phyloP scores from a whole-genome alignment of 768 basidiomycete genomes.

The Rhodocollybia butyracea region DNA sequence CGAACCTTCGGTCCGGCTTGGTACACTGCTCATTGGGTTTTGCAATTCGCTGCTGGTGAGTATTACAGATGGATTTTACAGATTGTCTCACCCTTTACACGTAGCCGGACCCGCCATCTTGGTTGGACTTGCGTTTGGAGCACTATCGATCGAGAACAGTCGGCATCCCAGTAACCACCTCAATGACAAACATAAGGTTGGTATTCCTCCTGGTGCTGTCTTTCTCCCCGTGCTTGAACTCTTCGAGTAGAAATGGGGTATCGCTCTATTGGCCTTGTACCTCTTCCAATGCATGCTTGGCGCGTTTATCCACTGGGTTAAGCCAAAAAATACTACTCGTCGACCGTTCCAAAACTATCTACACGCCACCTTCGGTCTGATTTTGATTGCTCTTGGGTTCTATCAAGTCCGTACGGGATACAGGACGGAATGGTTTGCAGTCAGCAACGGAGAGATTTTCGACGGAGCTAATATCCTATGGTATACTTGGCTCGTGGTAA shows the following conservation, averaged over 20 bases:
- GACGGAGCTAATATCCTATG: conserved; percentile 37
- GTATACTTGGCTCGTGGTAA: conserved; percentile 47
- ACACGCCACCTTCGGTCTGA: conserved; percentile 52
- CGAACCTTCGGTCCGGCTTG: conserved; percentile 47
- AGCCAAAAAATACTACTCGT: conserved; percentile 30
- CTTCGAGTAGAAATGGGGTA: conserved; percentile 40
- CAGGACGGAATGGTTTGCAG: conserved; percentile 47
- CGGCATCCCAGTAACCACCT: conserved; percentile 30
- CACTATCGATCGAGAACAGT: conserved; percentile 32
- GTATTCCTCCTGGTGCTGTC: neutral
- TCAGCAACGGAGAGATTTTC: conserved; percentile 37
- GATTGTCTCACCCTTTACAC: neutral
- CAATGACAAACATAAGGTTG: conserved; percentile 47
- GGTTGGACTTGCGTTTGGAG: conserved; percentile 41
- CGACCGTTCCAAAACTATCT: conserved; percentile 56
- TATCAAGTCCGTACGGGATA: conserved; percentile 50
- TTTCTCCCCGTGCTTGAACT: neutral
- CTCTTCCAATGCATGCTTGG: conserved; percentile 47
- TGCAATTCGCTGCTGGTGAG: conserved; percentile 46
- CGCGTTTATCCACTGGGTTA: conserved; percentile 50
- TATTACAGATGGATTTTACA: neutral
- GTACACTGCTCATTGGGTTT: conserved; percentile 51
- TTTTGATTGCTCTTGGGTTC: conserved; percentile 45
- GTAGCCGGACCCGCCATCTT: conserved; percentile 43
- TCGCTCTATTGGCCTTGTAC: conserved; percentile 48